A percentile compares a stretch with the other conserved stretches of the same genome.
phyloP scores from a whole-genome alignment of 805 yeast species.

The Torulaspora microellipsoides region DNA sequence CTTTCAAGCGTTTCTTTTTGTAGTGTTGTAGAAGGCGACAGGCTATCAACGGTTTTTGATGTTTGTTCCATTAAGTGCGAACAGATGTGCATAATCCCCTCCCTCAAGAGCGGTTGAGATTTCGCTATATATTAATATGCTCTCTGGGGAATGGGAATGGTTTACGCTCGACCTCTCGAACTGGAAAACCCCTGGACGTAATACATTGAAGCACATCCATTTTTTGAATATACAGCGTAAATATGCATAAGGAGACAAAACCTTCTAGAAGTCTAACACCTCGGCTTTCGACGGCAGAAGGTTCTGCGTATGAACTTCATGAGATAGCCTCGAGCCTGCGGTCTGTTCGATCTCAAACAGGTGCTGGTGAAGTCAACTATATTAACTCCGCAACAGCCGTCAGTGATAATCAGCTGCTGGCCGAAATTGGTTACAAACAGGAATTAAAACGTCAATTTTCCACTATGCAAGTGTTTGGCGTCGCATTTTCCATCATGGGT shows the following conservation, averaged over 20 bases:
- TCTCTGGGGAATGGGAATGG: too few relatives aligned
- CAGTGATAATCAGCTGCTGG: constrained; percentile 23
- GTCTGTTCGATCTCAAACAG: constrained; percentile 18
- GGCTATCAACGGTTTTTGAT: too few relatives aligned
- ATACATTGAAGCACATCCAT: too few relatives aligned
- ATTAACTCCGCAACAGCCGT: constrained; percentile 20
- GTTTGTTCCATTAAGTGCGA: too few relatives aligned
- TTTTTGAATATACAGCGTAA: neutral
- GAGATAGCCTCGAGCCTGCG: constrained; percentile 9
- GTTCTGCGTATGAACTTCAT: constrained; percentile 10
- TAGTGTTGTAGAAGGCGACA: too few relatives aligned
- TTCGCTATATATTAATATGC: too few relatives aligned
- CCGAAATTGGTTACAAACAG: constrained; percentile 60
- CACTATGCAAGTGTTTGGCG: constrained; percentile 61
- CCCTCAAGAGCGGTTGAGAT: too few relatives aligned
- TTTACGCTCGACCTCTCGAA: too few relatives aligned
- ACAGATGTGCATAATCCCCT: too few relatives aligned
- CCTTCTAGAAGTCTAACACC: neutral
- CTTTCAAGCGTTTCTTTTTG: too few relatives aligned
- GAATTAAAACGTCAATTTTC: constrained; percentile 60
- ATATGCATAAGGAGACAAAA: constrained; percentile 4
- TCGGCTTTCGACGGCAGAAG: constrained; percentile 7
- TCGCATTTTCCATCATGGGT: constrained; percentile 71
- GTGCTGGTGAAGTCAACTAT: constrained; percentile 27
- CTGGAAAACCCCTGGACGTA: too few relatives aligned